Base-by-base conservation (phyloP, 768 basidiomycete genomes). In the Cubamyces lactineus region DNA sequence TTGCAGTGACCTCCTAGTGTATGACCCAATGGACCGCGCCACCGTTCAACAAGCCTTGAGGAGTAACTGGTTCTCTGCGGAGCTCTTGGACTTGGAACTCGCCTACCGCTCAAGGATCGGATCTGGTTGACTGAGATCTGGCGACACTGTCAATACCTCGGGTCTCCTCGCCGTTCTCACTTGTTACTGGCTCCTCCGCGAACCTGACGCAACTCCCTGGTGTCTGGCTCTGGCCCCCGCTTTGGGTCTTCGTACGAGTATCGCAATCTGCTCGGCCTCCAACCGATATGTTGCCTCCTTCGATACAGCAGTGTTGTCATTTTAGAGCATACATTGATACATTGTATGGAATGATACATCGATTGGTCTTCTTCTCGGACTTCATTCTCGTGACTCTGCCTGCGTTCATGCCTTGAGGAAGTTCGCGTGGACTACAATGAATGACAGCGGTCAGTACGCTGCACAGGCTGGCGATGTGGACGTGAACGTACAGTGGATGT, bases 361-460 rank as follows among this genome's bases (percentile, higher is more conserved):
- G 5, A 17, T 48, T 39, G 21, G 13, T 59, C 41, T 54, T 45
- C 61, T 45, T 21, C 42, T 62, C 41, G 13, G 21, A 6, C 5
- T 16, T 28, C n/a, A 1, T 3, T 48, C 2, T 53, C 16, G 17
- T 23, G 6, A 6, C 19, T 39, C 7, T 56, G 12, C 9, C n/a
- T 58, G 42, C 16, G 48, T 26, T 76, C 64, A 91, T 19, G 87
- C 88, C 70, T 92, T 93, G 65, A 98, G 79, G 75, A 89, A 89
- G 71, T 91, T 88, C 24, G 94, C 92, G 65, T 98, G 96, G 80
- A 89, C 96, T 87, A 68, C 46, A 74, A 61, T 23, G 15, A 30
- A 69, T n/a, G 66, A 53, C 15, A 72, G 24, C 66, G 52, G 21
- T 64, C 64, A 62, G 56, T 63, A 38, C 42, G 1, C 13, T 26